These are phyloP conservation scores for Phytophthora pseudosyringae DNA, from an alignment of 352 stramenopile species.

Conservation along the genomic window DNA sequence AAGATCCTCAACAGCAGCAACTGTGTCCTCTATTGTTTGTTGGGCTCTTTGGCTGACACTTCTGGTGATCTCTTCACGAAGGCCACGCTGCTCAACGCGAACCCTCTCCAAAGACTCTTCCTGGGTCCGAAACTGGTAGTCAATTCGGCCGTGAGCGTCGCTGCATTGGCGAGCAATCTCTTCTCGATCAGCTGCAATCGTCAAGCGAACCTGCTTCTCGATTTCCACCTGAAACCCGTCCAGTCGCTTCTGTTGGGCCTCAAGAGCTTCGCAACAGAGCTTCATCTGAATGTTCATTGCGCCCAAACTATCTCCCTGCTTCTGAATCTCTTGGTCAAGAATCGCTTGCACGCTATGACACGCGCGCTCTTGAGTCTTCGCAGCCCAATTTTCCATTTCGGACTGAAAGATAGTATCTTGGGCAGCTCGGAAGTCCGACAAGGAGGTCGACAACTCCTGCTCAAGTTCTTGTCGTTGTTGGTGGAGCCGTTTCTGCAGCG, in stretches of 20 bases:
- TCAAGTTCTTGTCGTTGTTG: conserved; percentile 37
- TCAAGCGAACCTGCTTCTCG: conserved; percentile 15
- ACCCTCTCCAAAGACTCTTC: conserved; percentile 33
- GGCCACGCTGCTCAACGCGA: conserved; percentile 19
- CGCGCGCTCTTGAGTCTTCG: conserved; percentile 16
- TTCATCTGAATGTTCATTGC: conserved; percentile 21
- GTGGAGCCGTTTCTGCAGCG: conserved; percentile 38
- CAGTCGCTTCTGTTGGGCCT: conserved; percentile 21
- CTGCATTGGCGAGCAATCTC: conserved; percentile 33
- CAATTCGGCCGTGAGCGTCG: conserved; percentile 37
- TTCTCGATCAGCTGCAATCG: conserved; percentile 27
- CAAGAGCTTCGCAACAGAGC: conserved; percentile 20
- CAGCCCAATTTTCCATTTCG: conserved; percentile 24
- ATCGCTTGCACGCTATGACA: conserved; percentile 1
- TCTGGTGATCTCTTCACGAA: conserved; percentile 22
- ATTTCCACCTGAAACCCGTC: conserved; percentile 15
- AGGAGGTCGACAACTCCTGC: conserved; percentile 9
- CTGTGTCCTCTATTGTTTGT: conserved; percentile 13
- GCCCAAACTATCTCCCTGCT: conserved; percentile 14
- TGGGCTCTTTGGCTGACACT: background rate
- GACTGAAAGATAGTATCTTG: conserved; percentile 29
- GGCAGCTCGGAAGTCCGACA: conserved; percentile 14
- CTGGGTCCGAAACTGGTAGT: conserved; percentile 36
- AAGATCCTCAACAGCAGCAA: conserved; percentile 21
- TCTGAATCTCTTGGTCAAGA: conserved; percentile 17